Evolutionary conservation across 2,329 filamentous ascomycete genomes (phyloP).

Genomic region (Dichotomopilus funicola): DNA sequence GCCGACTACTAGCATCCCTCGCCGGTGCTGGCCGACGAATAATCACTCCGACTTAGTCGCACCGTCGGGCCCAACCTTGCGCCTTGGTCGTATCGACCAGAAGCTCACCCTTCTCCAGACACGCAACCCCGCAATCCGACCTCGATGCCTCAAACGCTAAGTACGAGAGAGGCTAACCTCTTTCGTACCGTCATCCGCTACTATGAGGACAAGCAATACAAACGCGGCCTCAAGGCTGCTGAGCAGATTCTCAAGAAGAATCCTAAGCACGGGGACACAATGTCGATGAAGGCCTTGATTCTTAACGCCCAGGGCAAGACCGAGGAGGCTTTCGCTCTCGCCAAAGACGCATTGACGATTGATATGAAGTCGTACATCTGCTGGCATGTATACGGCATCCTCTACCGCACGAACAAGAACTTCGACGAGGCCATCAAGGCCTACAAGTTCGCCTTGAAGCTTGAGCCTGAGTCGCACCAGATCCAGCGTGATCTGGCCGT

Average conservation of each 20-base stretch:
- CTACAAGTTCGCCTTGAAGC: constrained; percentile 87
- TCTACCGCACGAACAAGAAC: constrained; percentile 92
- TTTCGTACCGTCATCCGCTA: constrained; percentile 92
- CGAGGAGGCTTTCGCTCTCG: constrained; percentile 88
- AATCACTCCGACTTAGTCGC: neutral
- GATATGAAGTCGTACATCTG: constrained; percentile 99
- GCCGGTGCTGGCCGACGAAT: too few relatives aligned
- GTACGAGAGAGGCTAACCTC: constrained; percentile 85
- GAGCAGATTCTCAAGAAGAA: constrained; percentile 95
- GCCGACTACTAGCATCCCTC: too few relatives aligned
- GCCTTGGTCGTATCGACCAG: neutral
- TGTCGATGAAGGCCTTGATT: constrained; percentile 98
- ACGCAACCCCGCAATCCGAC: constrained; percentile 15
- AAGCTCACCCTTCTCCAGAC: neutral
- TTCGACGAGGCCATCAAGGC: constrained; percentile 99
- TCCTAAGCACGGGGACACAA: constrained; percentile 93
- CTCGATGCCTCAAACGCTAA: constrained; percentile 65
- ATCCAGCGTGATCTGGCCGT: constrained; percentile 92
- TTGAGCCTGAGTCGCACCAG: constrained; percentile 90
- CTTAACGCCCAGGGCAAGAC: constrained; percentile 87
- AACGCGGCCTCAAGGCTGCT: constrained; percentile 84
- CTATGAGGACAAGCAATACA: constrained; percentile 99
- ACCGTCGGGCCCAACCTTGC: neutral
- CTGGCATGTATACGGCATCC: constrained; percentile 96
- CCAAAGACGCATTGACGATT: constrained; percentile 84